Evolutionary conservation across 352 stramenopile species (phyloP).

Genomic region (Pythium dissimile): DNA sequence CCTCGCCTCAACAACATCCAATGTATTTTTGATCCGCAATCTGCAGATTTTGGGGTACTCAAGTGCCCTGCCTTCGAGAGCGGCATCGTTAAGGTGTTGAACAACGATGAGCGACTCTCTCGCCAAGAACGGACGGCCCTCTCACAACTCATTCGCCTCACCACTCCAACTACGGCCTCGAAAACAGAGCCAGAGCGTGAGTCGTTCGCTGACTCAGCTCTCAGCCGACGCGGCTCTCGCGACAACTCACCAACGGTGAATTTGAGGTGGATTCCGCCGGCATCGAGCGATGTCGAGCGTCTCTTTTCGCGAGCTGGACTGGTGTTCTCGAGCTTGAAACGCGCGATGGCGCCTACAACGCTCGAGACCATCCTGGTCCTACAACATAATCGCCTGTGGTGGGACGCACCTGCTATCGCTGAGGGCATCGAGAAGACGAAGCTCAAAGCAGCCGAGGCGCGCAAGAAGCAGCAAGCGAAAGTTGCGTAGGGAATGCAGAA

Average conservation of each 20-base stretch:
- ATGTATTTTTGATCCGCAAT: too few relatives aligned
- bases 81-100: not conserved
- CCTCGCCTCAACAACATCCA: too few relatives aligned
- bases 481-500: not conserved
- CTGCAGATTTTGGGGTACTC: not conserved
- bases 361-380: not conserved
- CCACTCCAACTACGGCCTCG: not conserved
- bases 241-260: not conserved
- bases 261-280: not conserved
- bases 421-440: not conserved
- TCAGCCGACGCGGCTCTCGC: not conserved
- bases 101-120: not conserved
- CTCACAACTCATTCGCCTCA: not conserved
- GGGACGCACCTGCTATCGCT: not conserved
- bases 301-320: not conserved
- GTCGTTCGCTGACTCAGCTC: not conserved
- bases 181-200: not conserved
- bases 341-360: not conserved
- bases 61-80: not conserved
- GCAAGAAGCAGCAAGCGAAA: not conserved
- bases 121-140: not conserved
- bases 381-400: not conserved
- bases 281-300: not conserved
- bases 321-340: not conserved
- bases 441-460: not conserved